phyloP scores from a whole-genome alignment of 116 monocot species.

The Trichopus zeylanicus region DNA sequence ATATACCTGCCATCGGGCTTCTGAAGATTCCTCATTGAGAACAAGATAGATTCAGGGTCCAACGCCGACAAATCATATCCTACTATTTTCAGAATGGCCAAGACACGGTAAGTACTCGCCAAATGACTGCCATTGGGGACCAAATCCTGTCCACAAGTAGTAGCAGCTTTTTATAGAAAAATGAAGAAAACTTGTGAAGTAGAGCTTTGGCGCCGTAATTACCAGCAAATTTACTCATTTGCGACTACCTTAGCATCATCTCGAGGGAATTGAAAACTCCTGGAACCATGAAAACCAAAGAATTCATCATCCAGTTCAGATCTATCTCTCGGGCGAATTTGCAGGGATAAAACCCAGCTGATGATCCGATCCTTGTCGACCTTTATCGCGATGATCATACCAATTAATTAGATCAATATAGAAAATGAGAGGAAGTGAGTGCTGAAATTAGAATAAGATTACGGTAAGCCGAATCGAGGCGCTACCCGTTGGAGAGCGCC shows the following conservation, averaged over 20 bases:
- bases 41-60: slow-evolving; percentile 34
- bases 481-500: slow-evolving; percentile 69
- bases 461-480: not conserved
- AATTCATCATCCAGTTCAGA: slow-evolving; percentile 55
- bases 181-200: no score
- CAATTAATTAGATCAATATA: no score
- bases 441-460: not conserved
- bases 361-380: slow-evolving; percentile 61
- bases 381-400: no score
- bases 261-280: slow-evolving; percentile 36
- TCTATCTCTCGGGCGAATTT: slow-evolving; percentile 28
- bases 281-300: slow-evolving; percentile 85
- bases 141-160: slow-evolving; percentile 31
- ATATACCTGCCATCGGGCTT: slow-evolving; percentile 82
- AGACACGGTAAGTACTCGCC: slow-evolving; percentile 86
- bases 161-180: no score
- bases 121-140: slow-evolving; percentile 60
- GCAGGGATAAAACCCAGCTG: slow-evolving; percentile 83
- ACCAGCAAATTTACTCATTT: no score
- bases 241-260: slow-evolving; percentile 29
- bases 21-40: slow-evolving; percentile 84
- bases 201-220: no score
- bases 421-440: no score
- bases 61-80: slow-evolving; percentile 55
- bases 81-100: slow-evolving; percentile 68